Base-by-base conservation (phyloP, 2,329 filamentous ascomycete species). In the Aspergillus sojae region DNA sequence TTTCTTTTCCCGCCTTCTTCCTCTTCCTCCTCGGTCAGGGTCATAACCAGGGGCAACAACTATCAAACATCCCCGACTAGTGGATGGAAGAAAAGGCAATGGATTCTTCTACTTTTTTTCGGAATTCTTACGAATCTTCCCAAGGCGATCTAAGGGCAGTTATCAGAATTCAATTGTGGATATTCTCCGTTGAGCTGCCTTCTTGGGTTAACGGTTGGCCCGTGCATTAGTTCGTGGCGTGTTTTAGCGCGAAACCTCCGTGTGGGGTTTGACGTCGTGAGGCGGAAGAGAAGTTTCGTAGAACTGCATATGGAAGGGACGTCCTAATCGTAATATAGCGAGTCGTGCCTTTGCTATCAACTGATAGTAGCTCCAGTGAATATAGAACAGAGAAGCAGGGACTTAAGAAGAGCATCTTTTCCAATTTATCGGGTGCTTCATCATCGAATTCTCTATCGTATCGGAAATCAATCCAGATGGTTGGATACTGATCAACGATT, bases 151-250 rank as follows among this genome's bases (percentile, higher is more conserved):
- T 6, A 26, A 48, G 23, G 23, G 26, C 26, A 50, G 23, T 30
- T 54, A 30, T 54, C 28, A 54, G 19, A 23, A 66, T 59, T 58
- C 21, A 34, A 65, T 61, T 64, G 52, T 57, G 56, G 32, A 56
- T 41, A 41, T 55, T 55, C 52, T 55, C 52, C 32, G 32, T 55
- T 55, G 52, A 55, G 52, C 52, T 55, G 30, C 52, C 52, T 55
- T 55, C 50, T 57, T 56, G 36, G 58, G 50, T 62, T 65, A 62
- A 63, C 60, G 63, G 52, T 62, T 63, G 54, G 55, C 52, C 65
- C 62, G 63, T 61, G 65, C 60, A 57, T 60, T 41, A 57, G 48
- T 57, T 57, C 62, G 65, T 69, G 67, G 67, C 64, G 60, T 58
- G 50, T 45, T 55, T 65, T 68, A 67, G 65, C 46, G 60, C 45